Evolutionary conservation across 164 flowering plant species (phyloP), one percentile per base, ranked within the genome.

Genomic region (Litsea cubeba): DNA sequence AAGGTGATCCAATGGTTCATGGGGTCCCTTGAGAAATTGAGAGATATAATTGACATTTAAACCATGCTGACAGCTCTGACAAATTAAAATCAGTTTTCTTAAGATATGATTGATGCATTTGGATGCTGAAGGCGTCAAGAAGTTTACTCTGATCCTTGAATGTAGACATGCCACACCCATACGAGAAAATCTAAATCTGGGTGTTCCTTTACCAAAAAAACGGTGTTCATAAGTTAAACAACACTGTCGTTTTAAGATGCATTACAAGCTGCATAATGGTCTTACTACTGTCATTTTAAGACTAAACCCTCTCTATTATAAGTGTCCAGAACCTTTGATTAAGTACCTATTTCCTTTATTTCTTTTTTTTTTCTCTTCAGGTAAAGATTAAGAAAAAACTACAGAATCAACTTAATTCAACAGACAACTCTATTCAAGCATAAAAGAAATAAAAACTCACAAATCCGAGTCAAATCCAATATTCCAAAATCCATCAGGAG

Each of bases 401-500:
- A 20, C 7, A 15, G n/a, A 54, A 3, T 15, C 60, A 66, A 14
- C 14, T 66, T 28, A 30, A 32, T 30, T 66, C 20, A 26, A 65
- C 18, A 28, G 17, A 65, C 17, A 8, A 24, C 65, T 25, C 32
- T 24, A 0, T 63, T 17, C 28, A 66, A 30, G 23, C n/a, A 54
- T 40, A 64, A 64, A 25, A 26, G 22, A 24, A 66, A 24, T 65
- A 35, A 60, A 54, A 76, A 14, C 17, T 81, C 76, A 88, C 76
- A 78, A 73, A 69, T 86, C 89, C 74, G 98, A 87, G 63, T 95
- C 99, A 81, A 95, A 95, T 71, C 99, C 99, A 80, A 95, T 95
- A 78, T 95, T 90, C 99, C 99, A 95, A 84, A 93, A 95, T 35
- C 99, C 99, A 82, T 95, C 99, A 54, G 99, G 99, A 69, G 98